Evolutionary conservation across 2,329 filamentous ascomycete species (phyloP), one percentile per base, ranked within the genome.

Genomic region (Alternaria ethzedia): DNA sequence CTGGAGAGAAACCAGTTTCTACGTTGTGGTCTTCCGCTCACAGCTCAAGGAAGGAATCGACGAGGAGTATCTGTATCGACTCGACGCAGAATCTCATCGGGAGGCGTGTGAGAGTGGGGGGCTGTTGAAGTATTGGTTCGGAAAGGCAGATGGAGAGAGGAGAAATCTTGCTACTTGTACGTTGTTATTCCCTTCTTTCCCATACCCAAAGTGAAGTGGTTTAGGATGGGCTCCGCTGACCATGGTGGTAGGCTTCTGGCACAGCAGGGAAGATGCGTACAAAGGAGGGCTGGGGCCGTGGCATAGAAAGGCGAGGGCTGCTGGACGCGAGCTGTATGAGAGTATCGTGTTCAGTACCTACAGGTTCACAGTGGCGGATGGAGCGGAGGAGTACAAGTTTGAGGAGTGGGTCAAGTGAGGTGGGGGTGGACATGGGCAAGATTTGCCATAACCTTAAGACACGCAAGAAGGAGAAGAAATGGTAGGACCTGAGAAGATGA

Each of bases 71-170:
- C 85, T 97, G 43, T 89, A 89, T 44, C 84, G 85, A 25, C 85
- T 97, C 30, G 94, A 97, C 80, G 89, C 90, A 75, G 88, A 88
- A 63, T 91, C 91, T 7, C 94, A 97, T 78, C 85, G 87, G 23
- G 94, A 97, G 78, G 94, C 94, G 12, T 90, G 90, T 17, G 86
- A 86, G 43, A 92, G 89, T 72, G 94, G 94, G 6, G 93, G 93
- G 0, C 87, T 97, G 75, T 81, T 97, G 75, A 97, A 97, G 79
- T 97, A 97, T 80, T 97, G 94, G 93, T 97, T 96, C 79, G 93
- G 93, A 3, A 84, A 83, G 32, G 90, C 91, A 20, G 89, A 96
- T 81, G 82, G 79, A 46, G 84, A 91, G 55, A 86, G 90, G 65
- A 85, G 88, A 74, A 97, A 97, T 81, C 80, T 97, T 72, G 94